A percentile compares a stretch with the other conserved stretches of the same genome.
Evolutionary conservation across 2,329 filamentous ascomycete species (phyloP).

Genomic region (Pseudohalonectria lignicola): DNA sequence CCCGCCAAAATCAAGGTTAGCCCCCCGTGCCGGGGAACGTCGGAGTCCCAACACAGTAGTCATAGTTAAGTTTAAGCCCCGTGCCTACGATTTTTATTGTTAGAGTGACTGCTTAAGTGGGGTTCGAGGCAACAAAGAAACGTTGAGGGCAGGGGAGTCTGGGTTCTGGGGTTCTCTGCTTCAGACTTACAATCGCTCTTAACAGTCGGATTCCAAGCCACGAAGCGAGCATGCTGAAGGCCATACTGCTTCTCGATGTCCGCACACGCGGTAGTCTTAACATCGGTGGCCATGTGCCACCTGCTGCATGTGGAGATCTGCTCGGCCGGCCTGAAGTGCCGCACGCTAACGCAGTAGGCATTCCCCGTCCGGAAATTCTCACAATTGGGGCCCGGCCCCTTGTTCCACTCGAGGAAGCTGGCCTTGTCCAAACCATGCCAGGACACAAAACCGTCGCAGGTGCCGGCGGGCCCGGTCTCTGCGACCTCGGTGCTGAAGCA

Average conservation of each 20-base stretch:
- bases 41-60: neutral
- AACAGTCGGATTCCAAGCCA: neutral
- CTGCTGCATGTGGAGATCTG: neutral
- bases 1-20: no score
- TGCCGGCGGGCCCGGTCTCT: neutral
- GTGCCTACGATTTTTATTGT: no score
- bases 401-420: neutral
- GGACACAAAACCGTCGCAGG: neutral
- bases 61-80: neutral
- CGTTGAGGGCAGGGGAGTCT: neutral
- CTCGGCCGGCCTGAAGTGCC: neutral
- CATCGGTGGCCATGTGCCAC: neutral
- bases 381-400: neutral
- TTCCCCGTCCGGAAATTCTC: neutral
- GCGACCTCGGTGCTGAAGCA: neutral
- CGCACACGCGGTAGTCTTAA: neutral
- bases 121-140: no score
- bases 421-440: neutral
- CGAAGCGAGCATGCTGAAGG: neutral
- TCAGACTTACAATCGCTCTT: neutral
- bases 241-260: neutral
- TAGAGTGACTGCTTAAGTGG: no score
- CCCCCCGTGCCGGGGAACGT: neutral
- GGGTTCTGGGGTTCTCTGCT: no score
- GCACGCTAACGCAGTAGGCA: neutral